Base-by-base conservation (phyloP, 768 basidiomycete species). In the Sistotremastrum suecicum region DNA sequence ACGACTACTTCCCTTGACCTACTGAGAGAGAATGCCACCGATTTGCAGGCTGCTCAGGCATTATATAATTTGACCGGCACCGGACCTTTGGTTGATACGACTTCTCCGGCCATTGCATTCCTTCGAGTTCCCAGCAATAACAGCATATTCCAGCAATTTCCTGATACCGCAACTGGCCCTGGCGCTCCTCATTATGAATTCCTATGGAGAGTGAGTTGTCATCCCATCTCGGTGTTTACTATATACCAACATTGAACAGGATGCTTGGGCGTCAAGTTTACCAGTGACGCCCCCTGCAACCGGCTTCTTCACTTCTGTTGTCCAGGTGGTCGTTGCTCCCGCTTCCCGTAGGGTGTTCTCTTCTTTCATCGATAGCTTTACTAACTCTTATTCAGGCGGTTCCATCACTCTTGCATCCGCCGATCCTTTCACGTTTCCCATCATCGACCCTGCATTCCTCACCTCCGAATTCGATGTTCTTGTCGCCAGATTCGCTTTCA, bases 371-470 rank as follows among this genome's bases (percentile, higher is more conserved):
- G 6, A 31, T 45, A 46, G 45, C 39, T 36, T 28, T 47, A 2
- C 28, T 53, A 1, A 12, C 44, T 5, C 47, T 51, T 45, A 42
- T 32, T n/a, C 41, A 56, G 56, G 53, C 42, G 60, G 60, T 7
- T 50, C 53, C 37, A 45, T 62, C 10, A 54, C 49, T 4, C 55
- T 62, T 29, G 41, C 47, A 20, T 56, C 54, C 0, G 45, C 45
- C 11, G 48, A 58, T 43, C 55, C 59, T 0, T 58, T 59, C 47
- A 54, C 44, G 33, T 34, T 34, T 4, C 61, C 61, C 1, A n/a
- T 51, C 7, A 58, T 62, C 40, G 50, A 62, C 49, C 56, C 57
- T 5, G 46, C 42, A 35, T 49, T 50, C 50, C 61, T 63, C 28
- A 45, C 49, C n/a, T 47, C 39, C 20, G 11, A 42, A 3, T 56